Evolutionary conservation across 2,329 filamentous ascomycete genomes (phyloP).

Genomic region (Amylocarpus encephaloides): DNA sequence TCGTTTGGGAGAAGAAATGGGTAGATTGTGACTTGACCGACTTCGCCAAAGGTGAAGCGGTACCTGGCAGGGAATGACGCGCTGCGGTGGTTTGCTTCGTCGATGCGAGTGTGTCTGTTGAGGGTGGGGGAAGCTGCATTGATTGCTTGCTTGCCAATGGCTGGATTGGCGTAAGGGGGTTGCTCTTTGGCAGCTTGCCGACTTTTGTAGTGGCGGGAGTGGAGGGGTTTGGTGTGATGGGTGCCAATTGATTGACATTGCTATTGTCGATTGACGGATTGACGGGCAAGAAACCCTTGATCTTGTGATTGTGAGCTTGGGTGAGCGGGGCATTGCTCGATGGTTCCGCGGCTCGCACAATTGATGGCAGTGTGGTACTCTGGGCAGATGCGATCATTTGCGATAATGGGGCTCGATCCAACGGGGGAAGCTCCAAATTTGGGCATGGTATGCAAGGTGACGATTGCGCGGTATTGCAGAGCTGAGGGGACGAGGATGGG

Average conservation of each 20-base stretch:
- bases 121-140: not conserved
- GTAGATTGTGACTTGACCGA: not conserved
- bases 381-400: not conserved
- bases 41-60: not conserved
- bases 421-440: constrained; percentile 2
- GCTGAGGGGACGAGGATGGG: not conserved
- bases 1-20: constrained; percentile 1
- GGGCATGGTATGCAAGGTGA: not conserved
- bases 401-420: not conserved
- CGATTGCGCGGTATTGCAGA: not conserved
- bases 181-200: not conserved
- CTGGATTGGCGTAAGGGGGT: not conserved
- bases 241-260: not conserved
- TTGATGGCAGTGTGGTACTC: not conserved
- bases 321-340: not conserved
- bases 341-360: not conserved
- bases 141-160: not conserved
- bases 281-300: constrained; percentile 21
- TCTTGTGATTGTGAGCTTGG: constrained; percentile 3
- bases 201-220: not conserved
- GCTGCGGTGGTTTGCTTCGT: not conserved
- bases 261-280: constrained; percentile 13
- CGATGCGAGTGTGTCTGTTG: not conserved
- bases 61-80: not conserved
- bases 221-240: not conserved